Evolutionary conservation across 106 monocot species (phyloP), one percentile per base, ranked within the genome.

Genomic region (Xerophyta viscosa): DNA sequence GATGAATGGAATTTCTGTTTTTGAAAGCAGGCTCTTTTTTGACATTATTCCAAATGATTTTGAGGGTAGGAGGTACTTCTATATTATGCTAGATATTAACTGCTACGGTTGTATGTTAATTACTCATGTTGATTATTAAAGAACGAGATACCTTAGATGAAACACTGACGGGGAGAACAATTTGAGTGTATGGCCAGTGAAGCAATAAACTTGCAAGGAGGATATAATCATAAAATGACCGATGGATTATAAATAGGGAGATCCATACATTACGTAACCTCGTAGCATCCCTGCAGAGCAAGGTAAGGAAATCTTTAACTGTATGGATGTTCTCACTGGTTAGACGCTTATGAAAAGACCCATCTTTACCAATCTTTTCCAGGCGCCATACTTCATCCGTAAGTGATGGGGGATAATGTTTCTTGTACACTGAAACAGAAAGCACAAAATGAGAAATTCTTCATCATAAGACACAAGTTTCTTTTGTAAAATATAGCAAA

Each of bases 281-380:
- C 27, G 71, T 13, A 24, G 89, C 33, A 54, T 98, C 85, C 7
- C 50, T 55, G 37, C 46, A 49, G 3, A 98, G 69, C 30, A 90
- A 46, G 12, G 64, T 81, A 21, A 98, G 67, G 50, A 98, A 98
- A 70, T 98, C 96, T 44, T 82, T 73, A 8, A 98, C 96, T n/a
- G 84, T 82, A 21, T 68, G 62, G 31, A 98, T 82, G 21, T 71
- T 86, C 66, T 85, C 84, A 28, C 47, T 68, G 57, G 50, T 71
- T 61, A 98, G 67, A 26, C 96, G 89, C 61, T 79, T 98, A 66
- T 98, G 96, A 41, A 98, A 90, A 22, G 96, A 89, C 27, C 96
- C 96, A 46, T 89, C 96, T 64, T 98, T 98, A 24, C 89, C 96
- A 45, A 98, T 98, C 73, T 98, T 98, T 66, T 91, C 90, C 41